Percentiles rank a stretch among this genome's conserved stretches.
phyloP scores from a whole-genome alignment of 441 rosid genomes.

The Populus hybrid region DNA sequence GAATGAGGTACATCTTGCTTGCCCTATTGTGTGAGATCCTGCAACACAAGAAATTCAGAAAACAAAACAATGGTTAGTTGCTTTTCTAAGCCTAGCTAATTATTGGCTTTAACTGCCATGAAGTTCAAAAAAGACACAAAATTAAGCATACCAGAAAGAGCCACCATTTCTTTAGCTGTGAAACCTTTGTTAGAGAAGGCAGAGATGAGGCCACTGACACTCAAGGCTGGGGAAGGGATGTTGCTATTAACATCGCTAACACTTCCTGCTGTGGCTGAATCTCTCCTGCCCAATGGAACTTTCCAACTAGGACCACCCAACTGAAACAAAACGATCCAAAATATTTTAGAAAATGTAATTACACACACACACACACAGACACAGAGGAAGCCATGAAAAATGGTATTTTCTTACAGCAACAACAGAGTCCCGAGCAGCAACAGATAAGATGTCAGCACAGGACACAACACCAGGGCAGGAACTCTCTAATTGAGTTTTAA shows the following conservation, averaged over 20 bases:
- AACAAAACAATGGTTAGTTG: neutral
- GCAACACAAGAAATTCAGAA: neutral
- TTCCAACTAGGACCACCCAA: conserved; percentile 73
- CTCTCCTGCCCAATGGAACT: conserved; percentile 78
- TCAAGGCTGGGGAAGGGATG: conserved; percentile 70
- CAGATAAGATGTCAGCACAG: conserved; percentile 63
- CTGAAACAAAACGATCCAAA: conserved; percentile 28
- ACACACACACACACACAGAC: no score
- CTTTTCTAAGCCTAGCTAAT: neutral
- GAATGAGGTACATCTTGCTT: conserved; percentile 32
- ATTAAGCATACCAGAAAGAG: conserved; percentile 50
- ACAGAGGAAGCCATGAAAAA: neutral
- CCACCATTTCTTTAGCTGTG: conserved; percentile 61
- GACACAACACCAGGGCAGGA: conserved; percentile 64
- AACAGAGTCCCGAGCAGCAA: conserved; percentile 80
- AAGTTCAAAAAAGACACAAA: no score
- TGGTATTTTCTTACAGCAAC: conserved; percentile 44
- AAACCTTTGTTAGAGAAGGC: conserved; percentile 63
- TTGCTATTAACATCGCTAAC: conserved; percentile 56
- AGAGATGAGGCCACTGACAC: conserved; percentile 57
- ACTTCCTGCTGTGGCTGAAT: conserved; percentile 54
- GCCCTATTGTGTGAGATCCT: conserved; percentile 36
- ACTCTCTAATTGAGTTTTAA: conserved; percentile 60
- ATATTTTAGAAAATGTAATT: neutral
- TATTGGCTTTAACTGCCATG: neutral